These are phyloP conservation scores for Aspergillus ruber DNA, from an alignment of 2,329 filamentous ascomycete genomes.

Conservation along the genomic window DNA sequence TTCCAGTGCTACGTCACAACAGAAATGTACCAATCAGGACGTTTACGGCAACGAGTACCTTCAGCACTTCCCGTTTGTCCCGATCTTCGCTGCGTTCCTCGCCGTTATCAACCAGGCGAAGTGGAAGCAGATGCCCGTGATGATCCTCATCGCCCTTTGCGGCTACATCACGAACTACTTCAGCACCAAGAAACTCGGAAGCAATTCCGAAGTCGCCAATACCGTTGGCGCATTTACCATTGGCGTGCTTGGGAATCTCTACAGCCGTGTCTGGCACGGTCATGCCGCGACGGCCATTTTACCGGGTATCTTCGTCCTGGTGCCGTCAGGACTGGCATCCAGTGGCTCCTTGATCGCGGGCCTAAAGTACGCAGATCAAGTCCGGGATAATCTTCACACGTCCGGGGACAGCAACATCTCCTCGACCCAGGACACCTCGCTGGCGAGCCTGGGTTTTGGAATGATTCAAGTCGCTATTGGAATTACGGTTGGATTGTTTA, in stretches of 20 bases:
- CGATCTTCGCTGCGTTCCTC: constrained; percentile 64
- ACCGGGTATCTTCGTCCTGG: constrained; percentile 71
- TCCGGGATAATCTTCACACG: constrained; percentile 25
- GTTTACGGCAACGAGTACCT: constrained; percentile 26
- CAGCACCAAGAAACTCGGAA: constrained; percentile 59
- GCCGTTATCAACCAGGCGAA: constrained; percentile 76
- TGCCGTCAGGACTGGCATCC: constrained; percentile 53
- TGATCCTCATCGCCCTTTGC: constrained; percentile 64
- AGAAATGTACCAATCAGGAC: constrained; percentile 35
- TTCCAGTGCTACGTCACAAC: constrained; percentile 41
- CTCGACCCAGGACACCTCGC: constrained; percentile 12
- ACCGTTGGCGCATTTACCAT: constrained; percentile 70
- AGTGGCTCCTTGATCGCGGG: constrained; percentile 50
- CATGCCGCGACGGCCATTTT: constrained; percentile 77
- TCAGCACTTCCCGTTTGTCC: constrained; percentile 64
- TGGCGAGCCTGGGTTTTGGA: constrained; percentile 31
- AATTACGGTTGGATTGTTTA: constrained; percentile 35
- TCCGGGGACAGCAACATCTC: constrained; percentile 2
- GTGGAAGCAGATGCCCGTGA: constrained; percentile 67
- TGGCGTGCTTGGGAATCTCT: constrained; percentile 70
- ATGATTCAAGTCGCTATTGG: constrained; percentile 38
- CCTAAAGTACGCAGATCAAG: constrained; percentile 49
- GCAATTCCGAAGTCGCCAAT: constrained; percentile 66
- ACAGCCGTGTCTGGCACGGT: constrained; percentile 64
- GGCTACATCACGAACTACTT: constrained; percentile 73